phyloP scores from a whole-genome alignment of 208 protist species.

The Trypanosoma rangeli region DNA sequence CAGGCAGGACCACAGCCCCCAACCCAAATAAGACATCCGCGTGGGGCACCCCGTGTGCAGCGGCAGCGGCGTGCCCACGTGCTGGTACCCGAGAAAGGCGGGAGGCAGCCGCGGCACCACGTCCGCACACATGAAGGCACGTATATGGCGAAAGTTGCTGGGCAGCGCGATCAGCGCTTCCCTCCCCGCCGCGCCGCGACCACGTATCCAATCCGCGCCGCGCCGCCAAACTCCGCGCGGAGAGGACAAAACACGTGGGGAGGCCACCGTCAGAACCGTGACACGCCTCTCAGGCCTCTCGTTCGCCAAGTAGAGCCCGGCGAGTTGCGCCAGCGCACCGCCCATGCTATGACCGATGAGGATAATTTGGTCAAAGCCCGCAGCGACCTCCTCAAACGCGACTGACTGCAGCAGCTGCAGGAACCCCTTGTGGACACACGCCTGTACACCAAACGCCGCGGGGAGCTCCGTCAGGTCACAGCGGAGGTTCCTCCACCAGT shows the following conservation, averaged over 20 bases:
- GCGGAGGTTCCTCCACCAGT: conserved; percentile 64
- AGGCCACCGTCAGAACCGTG: conserved; percentile 65
- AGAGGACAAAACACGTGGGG: conserved; percentile 52
- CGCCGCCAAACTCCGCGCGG: conserved; percentile 20
- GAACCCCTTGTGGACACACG: conserved; percentile 45
- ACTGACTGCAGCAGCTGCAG: conserved; percentile 48
- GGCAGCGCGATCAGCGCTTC: conserved; percentile 29
- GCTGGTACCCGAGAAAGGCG: conserved; percentile 45
- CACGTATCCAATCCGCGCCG: not conserved
- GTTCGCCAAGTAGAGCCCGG: conserved; percentile 50
- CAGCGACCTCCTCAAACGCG: conserved; percentile 40
- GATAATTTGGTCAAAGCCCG: conserved; percentile 57
- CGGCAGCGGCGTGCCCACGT: conserved; percentile 50
- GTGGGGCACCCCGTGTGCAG: conserved; percentile 60
- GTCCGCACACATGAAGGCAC: conserved; percentile 54
- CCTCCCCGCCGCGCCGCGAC: not conserved
- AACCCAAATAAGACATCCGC: conserved; percentile 45
- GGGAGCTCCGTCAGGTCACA: conserved; percentile 39
- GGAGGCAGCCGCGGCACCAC: conserved; percentile 54
- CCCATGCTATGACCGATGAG: conserved; percentile 67
- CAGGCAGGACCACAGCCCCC: conserved; percentile 54
- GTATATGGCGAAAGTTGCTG: conserved; percentile 57
- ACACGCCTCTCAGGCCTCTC: conserved; percentile 47
- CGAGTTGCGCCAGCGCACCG: conserved; percentile 59
- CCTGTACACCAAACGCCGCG: conserved; percentile 33